Evolutionary conservation across 192 early-diverging fungal species (phyloP), one percentile per base, ranked within the genome.

Genomic region (Phlyctochytrium bullatum): DNA sequence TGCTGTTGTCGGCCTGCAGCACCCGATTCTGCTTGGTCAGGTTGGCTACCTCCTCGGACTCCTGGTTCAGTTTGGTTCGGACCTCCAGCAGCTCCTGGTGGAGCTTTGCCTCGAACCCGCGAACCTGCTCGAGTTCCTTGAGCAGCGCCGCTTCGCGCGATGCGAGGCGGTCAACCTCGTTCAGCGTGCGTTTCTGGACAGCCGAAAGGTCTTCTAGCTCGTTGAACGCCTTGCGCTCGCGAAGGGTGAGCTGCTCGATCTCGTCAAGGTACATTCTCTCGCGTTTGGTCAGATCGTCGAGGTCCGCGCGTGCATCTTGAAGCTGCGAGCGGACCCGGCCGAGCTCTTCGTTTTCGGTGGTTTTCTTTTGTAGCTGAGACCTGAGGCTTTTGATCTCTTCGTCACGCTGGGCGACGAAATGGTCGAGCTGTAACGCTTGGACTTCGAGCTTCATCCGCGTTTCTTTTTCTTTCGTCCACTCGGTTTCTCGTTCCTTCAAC

Each of bases 251-350:
- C 36, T 78, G 65, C 30, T 84, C 82, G 32, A 84, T 29, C 62
- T 84, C 82, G 6, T 40, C 59, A 16, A 75, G 32, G 31, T 72
- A 72, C 69, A 76, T 65, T 53, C 78, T 69, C 47, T 80, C 75
- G 14, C 77, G 66, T 34, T 65, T 28, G 12, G 33, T 16, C n/a
- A 79, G 65, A 33, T 74, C 61, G 3, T 76, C 76, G 4, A 73
- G 23, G 10, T 84, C 79, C 33, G 67, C 40, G 34, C 68, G 58
- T n/a, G 68, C 29, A 27, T 81, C 77, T 4, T 50, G 23, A 6
- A 73, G 54, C 27, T 51, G 61, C 27, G 53, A 29, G 28, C 71
- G 72, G 17, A 77, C 16, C 16, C 67, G 53, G 3, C 30, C 24
- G 35, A 62, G 58, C 30, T 79, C 80, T 33, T 78, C 71, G 17